Conservation (phyloP, 192 early-diverging fungal species). For the Phlyctochytrium planicorne region DNA sequence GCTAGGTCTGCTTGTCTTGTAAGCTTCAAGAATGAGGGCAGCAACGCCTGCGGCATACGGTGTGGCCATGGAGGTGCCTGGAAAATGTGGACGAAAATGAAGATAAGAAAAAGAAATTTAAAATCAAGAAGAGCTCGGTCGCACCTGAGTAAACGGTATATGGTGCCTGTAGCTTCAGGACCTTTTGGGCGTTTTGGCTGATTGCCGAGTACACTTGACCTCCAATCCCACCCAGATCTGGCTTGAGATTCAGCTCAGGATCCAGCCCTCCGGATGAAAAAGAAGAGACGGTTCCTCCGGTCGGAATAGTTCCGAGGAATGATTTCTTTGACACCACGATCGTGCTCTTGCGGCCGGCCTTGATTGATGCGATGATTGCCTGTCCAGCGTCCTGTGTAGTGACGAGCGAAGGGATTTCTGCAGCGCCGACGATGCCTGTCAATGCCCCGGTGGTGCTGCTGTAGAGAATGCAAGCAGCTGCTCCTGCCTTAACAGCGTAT, state of each 20-base stretch:
- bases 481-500: conserved; percentile 12
- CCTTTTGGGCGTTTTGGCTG: not conserved
- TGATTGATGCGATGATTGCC: conserved; percentile 29
- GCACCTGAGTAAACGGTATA: no score
- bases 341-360: conserved; percentile 25
- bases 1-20: conserved; percentile 30
- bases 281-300: conserved; percentile 63
- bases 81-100: no score
- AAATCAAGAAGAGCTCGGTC: no score
- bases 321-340: conserved; percentile 44
- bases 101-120: no score
- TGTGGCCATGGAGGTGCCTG: conserved; percentile 66
- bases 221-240: conserved; percentile 44
- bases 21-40: conserved; percentile 42
- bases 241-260: conserved; percentile 65
- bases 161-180: conserved; percentile 15
- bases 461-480: conserved; percentile 18
- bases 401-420: conserved; percentile 4
- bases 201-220: conserved; percentile 39
- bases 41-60: conserved; percentile 54
- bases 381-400: conserved; percentile 15
- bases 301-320: conserved; percentile 32
- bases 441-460: not conserved
- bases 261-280: conserved; percentile 80
- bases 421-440: conserved; percentile 4